Evolutionary conservation across 345 rosid genomes (phyloP), one percentile per base, ranked within the genome.

Genomic region (Pistacia vera): DNA sequence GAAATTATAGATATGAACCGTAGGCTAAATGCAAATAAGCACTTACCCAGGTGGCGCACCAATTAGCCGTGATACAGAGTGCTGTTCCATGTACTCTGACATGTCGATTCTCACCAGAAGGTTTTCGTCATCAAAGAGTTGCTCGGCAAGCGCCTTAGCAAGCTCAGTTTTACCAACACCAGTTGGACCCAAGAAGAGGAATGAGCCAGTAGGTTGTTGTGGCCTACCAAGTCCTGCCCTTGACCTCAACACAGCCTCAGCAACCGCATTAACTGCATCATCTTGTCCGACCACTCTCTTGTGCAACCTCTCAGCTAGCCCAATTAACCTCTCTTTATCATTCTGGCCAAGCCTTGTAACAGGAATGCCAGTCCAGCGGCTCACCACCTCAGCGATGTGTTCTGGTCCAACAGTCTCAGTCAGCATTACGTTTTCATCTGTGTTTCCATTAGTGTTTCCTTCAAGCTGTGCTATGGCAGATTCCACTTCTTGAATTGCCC

Each of bases 81-180:
- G 97, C 52, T 93, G 93, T 74, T 93, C 98, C 97, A 91, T 89
- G 12, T 95, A 93, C 82, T 95, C 97, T 0, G 95, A 90, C 98
- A 93, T 89, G 80, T 93, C 97, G 2, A 95, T 91, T 67, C 98
- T 86, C 18, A 92, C 89, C 30, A 95, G 70, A 7, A 89, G 87
- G 60, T 93, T 95, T 36, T 95, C 97, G 1, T 93, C 91, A 66
- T 95, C 92, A 74, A 95, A 95, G 14, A 95, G 93, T 75, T 95
- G 98, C 81, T 95, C 97, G 0, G 97, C 97, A 2, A 95, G 88
- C n/a, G 97, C 98, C 85, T 93, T 92, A 0, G 98, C 93, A 0
- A 91, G 95, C 82, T 95, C 97, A 0, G 97, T 95, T 75, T 93
- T 95, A 20, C 98, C 97, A 66, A 95, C 97, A 81, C 98, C 97